A percentile compares a stretch with the other conserved stretches of the same genome.
These are phyloP conservation scores for Geotrichum ghanense DNA, from an alignment of 805 yeast species.

Conservation along the genomic window DNA sequence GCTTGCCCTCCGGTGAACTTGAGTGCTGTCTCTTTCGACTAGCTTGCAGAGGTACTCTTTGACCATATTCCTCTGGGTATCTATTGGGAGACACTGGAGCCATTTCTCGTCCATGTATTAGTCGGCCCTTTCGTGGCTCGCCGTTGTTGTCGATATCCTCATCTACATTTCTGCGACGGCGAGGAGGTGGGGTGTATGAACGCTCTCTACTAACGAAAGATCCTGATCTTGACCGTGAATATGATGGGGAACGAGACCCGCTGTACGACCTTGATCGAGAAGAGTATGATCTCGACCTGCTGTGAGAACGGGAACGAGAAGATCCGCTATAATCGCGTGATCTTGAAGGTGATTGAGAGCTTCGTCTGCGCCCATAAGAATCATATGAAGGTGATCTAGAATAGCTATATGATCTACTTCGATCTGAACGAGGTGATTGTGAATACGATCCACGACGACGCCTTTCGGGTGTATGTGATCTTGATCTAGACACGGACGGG, in stretches of 20 bases:
- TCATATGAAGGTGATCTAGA: conserved; percentile 6
- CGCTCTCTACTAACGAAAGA: conserved; percentile 5
- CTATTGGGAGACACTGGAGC: too few relatives aligned
- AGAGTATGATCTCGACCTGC: conserved; percentile 18
- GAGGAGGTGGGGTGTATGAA: conserved; percentile 6
- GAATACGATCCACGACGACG: not conserved
- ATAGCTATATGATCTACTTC: conserved; percentile 7
- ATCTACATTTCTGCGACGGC: not conserved
- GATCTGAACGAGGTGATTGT: conserved; percentile 1
- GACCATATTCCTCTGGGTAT: too few relatives aligned
- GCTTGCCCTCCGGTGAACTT: not conserved
- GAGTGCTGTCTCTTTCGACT: not conserved
- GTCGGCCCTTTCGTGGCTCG: not conserved
- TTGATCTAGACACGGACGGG: not conserved
- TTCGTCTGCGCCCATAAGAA: too few relatives aligned
- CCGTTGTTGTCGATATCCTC: not conserved
- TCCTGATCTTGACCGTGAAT: conserved; percentile 14
- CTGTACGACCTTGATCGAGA: conserved; percentile 5
- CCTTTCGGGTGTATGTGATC: not conserved
- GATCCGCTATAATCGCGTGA: conserved; percentile 3
- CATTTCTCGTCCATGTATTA: not conserved
- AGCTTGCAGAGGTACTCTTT: too few relatives aligned
- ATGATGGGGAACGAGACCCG: conserved; percentile 7
- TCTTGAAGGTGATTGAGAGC: not conserved
- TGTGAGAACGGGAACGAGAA: conserved; percentile 16